Percentiles rank a stretch among this genome's conserved stretches.
Conservation (phyloP, 495 filamentous ascomycete species). For the Penicillium simplicissimum region DNA sequence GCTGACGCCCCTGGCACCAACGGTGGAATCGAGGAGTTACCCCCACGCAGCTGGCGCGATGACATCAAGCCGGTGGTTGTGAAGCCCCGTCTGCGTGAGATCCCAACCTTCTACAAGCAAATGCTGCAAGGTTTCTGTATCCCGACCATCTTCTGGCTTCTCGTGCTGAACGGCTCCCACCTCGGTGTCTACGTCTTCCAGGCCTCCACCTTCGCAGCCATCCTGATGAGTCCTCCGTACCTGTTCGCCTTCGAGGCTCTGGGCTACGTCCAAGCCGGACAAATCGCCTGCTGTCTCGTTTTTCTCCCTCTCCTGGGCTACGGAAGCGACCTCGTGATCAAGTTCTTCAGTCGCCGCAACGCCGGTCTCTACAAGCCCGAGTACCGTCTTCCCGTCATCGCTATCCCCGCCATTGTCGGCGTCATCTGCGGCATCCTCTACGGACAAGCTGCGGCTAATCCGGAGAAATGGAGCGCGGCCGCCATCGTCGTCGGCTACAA, state of each 20-base stretch:
- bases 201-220: constrained; percentile 18
- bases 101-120: constrained; percentile 24
- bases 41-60: constrained; percentile 18
- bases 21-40: constrained; percentile 12
- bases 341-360: constrained; percentile 14
- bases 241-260: constrained; percentile 19
- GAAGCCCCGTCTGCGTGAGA: constrained; percentile 12
- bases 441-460: constrained; percentile 22
- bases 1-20: background rate
- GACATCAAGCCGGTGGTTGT: constrained; percentile 15
- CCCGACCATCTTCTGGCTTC: constrained; percentile 26
- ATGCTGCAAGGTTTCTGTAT: constrained; percentile 22
- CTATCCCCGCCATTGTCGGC: constrained; percentile 19
- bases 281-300: constrained; percentile 25
- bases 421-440: constrained; percentile 26
- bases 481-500: constrained; percentile 24
- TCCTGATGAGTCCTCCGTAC: constrained; percentile 24
- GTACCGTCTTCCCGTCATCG: constrained; percentile 26
- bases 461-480: constrained; percentile 17
- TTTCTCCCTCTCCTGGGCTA: constrained; percentile 29
- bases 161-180: constrained; percentile 25
- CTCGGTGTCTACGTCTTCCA: constrained; percentile 29
- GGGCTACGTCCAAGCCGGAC: constrained; percentile 29
- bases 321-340: constrained; percentile 23
- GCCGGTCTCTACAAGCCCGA: constrained; percentile 25